Evolutionary conservation across 148 eudicot species (phyloP).

Genomic region (Amaranthus palmeri): DNA sequence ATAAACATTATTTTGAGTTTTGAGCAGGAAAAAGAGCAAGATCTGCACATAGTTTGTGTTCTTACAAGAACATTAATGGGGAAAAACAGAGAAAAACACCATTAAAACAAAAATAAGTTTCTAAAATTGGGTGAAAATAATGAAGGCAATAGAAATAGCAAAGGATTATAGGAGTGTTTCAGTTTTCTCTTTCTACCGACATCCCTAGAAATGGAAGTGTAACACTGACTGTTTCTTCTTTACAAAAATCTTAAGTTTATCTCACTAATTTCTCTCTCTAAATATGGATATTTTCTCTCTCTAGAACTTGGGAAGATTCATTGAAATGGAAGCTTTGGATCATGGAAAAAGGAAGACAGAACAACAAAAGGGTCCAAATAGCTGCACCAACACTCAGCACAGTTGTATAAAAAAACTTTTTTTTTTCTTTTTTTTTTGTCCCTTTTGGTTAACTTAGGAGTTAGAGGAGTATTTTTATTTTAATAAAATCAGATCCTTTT

Average conservation of each 20-base stretch:
- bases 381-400: conserved; percentile 19
- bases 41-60: conserved; percentile 17
- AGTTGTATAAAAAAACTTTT: background rate
- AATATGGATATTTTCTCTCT: background rate
- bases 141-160: background rate
- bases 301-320: conserved; percentile 35
- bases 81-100: too few relatives aligned
- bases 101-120: too few relatives aligned
- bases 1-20: too few relatives aligned
- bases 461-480: too few relatives aligned
- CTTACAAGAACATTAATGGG: too few relatives aligned
- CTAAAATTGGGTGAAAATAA: too few relatives aligned
- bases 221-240: background rate
- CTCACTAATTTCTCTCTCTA: too few relatives aligned
- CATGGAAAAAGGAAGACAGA: conserved; percentile 27
- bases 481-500: too few relatives aligned
- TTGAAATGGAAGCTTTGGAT: conserved; percentile 37
- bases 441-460: too few relatives aligned
- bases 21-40: conserved; percentile 9
- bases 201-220: background rate
- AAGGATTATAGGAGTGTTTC: background rate
- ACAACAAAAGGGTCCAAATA: conserved; percentile 25
- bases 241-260: too few relatives aligned
- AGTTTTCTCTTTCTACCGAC: conserved; percentile 2
- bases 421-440: background rate